Conservation (phyloP, 2,329 filamentous ascomycete species). For the Colletotrichum sp. region DNA sequence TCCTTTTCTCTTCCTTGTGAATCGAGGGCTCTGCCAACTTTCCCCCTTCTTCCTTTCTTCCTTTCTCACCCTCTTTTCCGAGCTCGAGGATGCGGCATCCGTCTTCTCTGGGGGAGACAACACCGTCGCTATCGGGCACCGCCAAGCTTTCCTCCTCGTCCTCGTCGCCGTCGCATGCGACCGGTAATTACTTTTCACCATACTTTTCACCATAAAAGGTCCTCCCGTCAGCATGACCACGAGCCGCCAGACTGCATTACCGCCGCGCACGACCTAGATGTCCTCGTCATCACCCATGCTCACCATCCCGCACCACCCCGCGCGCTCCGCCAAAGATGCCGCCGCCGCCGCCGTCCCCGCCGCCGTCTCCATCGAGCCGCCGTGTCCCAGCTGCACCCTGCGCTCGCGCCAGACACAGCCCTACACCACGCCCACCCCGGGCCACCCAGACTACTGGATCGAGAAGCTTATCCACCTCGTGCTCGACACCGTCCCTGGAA, state of each 20-base stretch:
- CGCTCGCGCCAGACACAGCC: background rate
- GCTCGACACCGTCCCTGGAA: background rate
- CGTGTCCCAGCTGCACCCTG: background rate
- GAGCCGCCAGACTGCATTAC: background rate
- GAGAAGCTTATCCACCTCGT: background rate
- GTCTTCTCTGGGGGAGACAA: background rate
- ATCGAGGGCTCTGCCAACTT: background rate
- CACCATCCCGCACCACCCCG: background rate
- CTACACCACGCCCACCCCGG: background rate
- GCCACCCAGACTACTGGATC: background rate
- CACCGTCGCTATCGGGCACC: background rate
- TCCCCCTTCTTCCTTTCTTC: background rate
- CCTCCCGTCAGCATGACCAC: background rate
- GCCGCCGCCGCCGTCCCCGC: background rate
- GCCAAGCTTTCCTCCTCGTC: background rate
- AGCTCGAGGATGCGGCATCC: background rate
- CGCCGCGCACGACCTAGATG: background rate
- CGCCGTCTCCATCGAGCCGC: background rate
- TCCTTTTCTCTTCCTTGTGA: background rate
- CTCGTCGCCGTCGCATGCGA: background rate
- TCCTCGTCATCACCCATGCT: background rate
- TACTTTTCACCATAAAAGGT: background rate
- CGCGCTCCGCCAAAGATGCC: background rate
- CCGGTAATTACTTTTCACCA: background rate
- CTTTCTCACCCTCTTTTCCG: background rate